Evolutionary conservation across 371 early-diverging fungal genomes (phyloP).

Genomic region (Mucor plumbeus): DNA sequence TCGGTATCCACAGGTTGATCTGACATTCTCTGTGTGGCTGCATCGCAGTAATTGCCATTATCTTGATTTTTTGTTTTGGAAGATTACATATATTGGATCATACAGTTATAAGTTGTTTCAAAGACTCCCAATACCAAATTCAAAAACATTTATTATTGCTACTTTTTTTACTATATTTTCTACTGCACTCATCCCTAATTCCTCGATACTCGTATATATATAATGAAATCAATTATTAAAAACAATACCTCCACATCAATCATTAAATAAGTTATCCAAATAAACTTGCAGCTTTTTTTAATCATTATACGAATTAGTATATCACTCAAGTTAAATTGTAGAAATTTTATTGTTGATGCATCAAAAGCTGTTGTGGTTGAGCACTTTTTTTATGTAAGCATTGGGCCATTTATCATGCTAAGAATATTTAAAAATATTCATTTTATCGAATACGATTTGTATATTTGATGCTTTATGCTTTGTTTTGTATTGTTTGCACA

Average conservation of each 20-base stretch:
- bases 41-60: not conserved
- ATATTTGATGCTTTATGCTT: not conserved
- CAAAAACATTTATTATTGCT: too few species aligned
- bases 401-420: not conserved
- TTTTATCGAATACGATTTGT: too few species aligned
- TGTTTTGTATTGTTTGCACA: not conserved
- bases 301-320: not conserved
- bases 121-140: not conserved
- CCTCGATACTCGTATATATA: too few species aligned
- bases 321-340: not conserved
- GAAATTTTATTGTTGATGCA: not conserved
- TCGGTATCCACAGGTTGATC: not conserved
- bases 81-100: too few species aligned
- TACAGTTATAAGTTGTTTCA: too few species aligned
- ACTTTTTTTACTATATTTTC: not conserved
- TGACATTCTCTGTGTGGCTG: not conserved
- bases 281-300: not conserved
- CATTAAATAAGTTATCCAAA: too few species aligned
- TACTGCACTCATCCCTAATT: too few species aligned
- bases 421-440: too few species aligned
- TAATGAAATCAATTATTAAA: too few species aligned
- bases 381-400: not conserved
- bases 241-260: too few species aligned
- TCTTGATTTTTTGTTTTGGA: not conserved
- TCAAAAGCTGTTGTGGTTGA: too few species aligned